Conservation (phyloP, 2,329 filamentous ascomycete species). For the Cordyceps cateniannulata region DNA sequence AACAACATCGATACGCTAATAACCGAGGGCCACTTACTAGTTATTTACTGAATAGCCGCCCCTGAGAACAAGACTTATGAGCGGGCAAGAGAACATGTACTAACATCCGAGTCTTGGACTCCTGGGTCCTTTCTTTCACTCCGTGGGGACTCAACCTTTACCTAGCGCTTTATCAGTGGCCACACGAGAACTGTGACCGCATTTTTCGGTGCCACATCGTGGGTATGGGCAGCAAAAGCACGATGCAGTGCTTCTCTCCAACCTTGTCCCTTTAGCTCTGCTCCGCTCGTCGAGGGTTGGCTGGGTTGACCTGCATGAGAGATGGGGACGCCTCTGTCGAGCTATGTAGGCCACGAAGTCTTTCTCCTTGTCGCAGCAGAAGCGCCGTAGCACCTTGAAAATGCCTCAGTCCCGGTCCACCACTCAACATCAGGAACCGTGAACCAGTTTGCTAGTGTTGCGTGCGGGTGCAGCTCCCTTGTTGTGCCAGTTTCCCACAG, state of each 20-base stretch:
- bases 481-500: background rate
- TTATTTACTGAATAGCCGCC: background rate
- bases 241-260: background rate
- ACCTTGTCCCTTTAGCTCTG: background rate
- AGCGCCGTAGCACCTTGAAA: conserved; percentile 15
- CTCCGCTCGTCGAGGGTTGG: background rate
- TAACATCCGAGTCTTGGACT: background rate
- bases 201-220: background rate
- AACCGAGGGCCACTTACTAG: background rate
- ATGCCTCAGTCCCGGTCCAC: conserved; percentile 28
- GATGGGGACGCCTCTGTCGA: conserved; percentile 5
- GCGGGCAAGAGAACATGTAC: background rate
- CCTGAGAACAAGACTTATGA: background rate
- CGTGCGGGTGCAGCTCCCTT: background rate
- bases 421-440: conserved; percentile 3
- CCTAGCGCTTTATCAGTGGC: background rate
- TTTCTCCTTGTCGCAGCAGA: background rate
- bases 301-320: conserved; percentile 5
- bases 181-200: conserved; percentile 1
- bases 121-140: background rate
- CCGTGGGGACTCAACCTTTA: background rate
- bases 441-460: background rate
- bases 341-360: background rate
- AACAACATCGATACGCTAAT: background rate
- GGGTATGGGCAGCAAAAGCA: background rate